Conservation (phyloP, 148 eudicot species). For the Fallopia convolvulus region DNA sequence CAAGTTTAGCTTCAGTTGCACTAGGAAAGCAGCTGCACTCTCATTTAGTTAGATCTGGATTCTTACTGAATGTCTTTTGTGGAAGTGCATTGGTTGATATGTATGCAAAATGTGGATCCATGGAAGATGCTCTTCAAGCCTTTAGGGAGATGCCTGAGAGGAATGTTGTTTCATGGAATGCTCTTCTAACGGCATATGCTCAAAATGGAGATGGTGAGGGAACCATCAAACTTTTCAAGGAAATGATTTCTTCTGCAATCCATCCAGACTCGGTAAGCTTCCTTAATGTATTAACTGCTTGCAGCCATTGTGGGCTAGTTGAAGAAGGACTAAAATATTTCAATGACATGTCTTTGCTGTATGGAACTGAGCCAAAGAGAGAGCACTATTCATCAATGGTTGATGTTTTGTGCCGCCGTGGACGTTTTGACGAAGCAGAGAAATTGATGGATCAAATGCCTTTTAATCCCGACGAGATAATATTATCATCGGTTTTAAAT, state of each 20-base stretch:
- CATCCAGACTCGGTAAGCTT: conserved; percentile 62
- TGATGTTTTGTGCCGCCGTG: conserved; percentile 60
- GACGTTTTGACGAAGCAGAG: conserved; percentile 51
- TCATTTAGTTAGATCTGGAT: conserved; percentile 36
- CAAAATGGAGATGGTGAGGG: conserved; percentile 72
- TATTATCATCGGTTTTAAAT: conserved; percentile 63
- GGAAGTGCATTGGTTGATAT: conserved; percentile 70
- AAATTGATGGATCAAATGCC: conserved; percentile 56
- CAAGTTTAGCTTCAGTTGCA: conserved; percentile 51
- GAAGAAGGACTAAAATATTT: conserved; percentile 50
- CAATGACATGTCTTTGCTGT: conserved; percentile 36
- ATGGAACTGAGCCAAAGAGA: conserved; percentile 38
- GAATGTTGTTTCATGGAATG: conserved; percentile 69
- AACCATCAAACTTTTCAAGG: conserved; percentile 39
- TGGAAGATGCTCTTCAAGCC: conserved; percentile 35
- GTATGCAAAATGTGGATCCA: conserved; percentile 83
- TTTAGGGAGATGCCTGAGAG: conserved; percentile 61
- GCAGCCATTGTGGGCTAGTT: conserved; percentile 73
- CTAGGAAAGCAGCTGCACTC: conserved; percentile 77
- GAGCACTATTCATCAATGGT: conserved; percentile 66
- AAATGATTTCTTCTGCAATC: conserved; percentile 50
- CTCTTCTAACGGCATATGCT: conserved; percentile 70
- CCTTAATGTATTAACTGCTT: conserved; percentile 55
- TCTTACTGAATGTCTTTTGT: conserved; percentile 48
- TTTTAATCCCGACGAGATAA: conserved; percentile 54